phyloP scores from a whole-genome alignment of 1,284 basidiomycete genomes.

The Tylopilus orsonianus region DNA sequence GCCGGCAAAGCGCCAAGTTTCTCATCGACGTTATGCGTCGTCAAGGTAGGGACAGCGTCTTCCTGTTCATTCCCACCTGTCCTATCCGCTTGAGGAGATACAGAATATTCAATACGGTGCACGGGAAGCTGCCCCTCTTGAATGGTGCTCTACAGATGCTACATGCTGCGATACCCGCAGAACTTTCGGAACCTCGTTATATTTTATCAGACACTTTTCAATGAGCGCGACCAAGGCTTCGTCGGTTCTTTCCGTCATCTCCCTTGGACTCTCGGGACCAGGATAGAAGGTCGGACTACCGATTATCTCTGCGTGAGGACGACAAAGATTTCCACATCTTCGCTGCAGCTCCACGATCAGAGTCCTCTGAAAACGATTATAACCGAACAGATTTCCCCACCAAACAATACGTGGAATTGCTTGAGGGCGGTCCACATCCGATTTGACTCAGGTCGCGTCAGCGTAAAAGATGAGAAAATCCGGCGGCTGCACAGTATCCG shows the following conservation, averaged over 20 bases:
- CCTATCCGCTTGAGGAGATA: not conserved
- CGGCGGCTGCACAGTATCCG: slow-evolving; percentile 8
- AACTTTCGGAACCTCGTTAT: slow-evolving; percentile 25
- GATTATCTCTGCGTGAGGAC: slow-evolving; percentile 13
- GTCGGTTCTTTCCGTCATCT: slow-evolving; percentile 21
- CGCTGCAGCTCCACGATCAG: slow-evolving; percentile 12
- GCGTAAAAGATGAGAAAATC: slow-evolving; percentile 30
- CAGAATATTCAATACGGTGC: not conserved
- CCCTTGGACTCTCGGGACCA: slow-evolving; percentile 9
- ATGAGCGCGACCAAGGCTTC: slow-evolving; percentile 19
- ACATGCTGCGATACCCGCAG: slow-evolving; percentile 19
- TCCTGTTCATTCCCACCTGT: too few species aligned
- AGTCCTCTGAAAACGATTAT: slow-evolving; percentile 28
- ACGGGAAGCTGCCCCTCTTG: not conserved
- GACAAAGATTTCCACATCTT: slow-evolving; percentile 20
- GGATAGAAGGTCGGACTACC: slow-evolving; percentile 28
- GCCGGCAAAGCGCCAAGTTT: too few species aligned
- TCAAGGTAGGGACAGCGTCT: not conserved
- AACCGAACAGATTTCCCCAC: slow-evolving; percentile 25
- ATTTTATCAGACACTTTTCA: slow-evolving; percentile 25
- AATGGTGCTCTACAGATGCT: slow-evolving; percentile 7
- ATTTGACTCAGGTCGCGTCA: slow-evolving; percentile 9
- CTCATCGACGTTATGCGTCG: not conserved
- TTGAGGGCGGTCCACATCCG: slow-evolving; percentile 19
- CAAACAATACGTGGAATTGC: slow-evolving; percentile 18